Evolutionary conservation across 2,329 filamentous ascomycete species (phyloP).

Genomic region (Metarhizium anisopliae): DNA sequence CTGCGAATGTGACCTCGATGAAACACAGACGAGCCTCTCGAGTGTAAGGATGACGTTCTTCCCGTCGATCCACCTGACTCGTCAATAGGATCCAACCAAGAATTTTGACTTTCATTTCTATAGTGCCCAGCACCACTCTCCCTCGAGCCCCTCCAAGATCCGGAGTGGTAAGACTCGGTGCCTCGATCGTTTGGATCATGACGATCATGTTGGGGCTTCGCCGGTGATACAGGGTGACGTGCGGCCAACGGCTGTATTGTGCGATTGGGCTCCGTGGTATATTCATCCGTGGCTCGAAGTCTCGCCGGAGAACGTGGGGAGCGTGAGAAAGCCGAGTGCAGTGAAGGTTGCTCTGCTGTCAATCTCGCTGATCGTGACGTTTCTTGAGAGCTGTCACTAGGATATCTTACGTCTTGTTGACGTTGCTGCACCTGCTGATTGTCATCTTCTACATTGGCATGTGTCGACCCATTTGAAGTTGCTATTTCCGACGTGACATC

Average conservation of each 20-base stretch:
- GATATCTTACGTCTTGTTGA: conserved; percentile 12
- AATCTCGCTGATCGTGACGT: conserved; percentile 11
- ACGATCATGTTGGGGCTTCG: conserved; percentile 13
- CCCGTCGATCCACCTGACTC: conserved; percentile 75
- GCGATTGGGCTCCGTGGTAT: conserved; percentile 42
- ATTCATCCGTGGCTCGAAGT: conserved; percentile 20
- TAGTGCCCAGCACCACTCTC: conserved; percentile 27
- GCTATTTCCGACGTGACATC: conserved; percentile 1
- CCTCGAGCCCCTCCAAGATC: conserved; percentile 14
- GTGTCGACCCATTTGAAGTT: conserved; percentile 19
- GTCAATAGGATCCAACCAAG: conserved; percentile 91
- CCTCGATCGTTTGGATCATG: conserved; percentile 6
- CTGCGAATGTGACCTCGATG: conserved; percentile 61
- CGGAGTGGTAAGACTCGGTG: conserved; percentile 5
- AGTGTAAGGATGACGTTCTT: conserved; percentile 62
- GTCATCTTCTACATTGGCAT: conserved; percentile 19
- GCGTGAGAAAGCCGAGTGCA: conserved; percentile 46
- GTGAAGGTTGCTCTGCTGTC: conserved; percentile 16
- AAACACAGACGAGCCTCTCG: conserved; percentile 63
- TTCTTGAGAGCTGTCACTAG: conserved; percentile 14
- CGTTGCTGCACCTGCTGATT: conserved; percentile 11
- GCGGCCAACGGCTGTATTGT: conserved; percentile 67
- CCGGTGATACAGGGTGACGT: conserved; percentile 42
- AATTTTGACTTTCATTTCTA: conserved; percentile 63
- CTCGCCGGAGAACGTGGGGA: conserved; percentile 38